A percentile compares a stretch with the other conserved stretches of the same genome.
These are phyloP conservation scores for Psilocybe cyanescens DNA, from an alignment of 768 basidiomycete species.

Conservation along the genomic window DNA sequence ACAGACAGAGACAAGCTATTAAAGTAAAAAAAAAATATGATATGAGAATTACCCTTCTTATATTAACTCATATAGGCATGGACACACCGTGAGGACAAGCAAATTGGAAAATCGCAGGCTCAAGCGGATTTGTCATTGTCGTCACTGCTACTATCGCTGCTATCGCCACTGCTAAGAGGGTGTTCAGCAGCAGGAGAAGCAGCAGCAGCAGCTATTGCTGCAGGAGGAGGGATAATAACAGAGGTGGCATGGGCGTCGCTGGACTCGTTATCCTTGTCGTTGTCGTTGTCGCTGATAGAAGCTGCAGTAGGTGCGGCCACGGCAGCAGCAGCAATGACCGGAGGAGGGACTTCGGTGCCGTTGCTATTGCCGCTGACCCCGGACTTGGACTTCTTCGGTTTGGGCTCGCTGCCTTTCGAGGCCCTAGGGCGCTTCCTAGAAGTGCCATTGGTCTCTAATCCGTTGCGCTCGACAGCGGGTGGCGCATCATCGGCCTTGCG, in stretches of 20 bases:
- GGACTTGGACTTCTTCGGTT: constrained; percentile 33
- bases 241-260: neutral
- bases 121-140: constrained; percentile 11
- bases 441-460: constrained; percentile 18
- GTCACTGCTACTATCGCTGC: neutral
- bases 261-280: neutral
- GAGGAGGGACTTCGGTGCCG: constrained; percentile 1
- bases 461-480: constrained; percentile 9
- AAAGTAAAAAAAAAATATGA: constrained; percentile 7
- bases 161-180: neutral
- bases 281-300: neutral
- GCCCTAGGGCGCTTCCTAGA: constrained; percentile 29
- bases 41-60: neutral
- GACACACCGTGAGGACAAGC: constrained; percentile 16
- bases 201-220: neutral
- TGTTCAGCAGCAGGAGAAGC: neutral
- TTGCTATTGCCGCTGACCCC: constrained; percentile 12
- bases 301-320: neutral
- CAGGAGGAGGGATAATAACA: neutral
- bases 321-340: neutral
- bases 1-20: neutral
- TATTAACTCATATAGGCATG: neutral
- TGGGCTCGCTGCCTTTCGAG: constrained; percentile 33
- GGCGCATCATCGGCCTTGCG: constrained; percentile 28
- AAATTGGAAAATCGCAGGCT: constrained; percentile 4